phyloP scores from a whole-genome alignment of 441 rosid genomes.

The Pelargonium cotyledonis region DNA sequence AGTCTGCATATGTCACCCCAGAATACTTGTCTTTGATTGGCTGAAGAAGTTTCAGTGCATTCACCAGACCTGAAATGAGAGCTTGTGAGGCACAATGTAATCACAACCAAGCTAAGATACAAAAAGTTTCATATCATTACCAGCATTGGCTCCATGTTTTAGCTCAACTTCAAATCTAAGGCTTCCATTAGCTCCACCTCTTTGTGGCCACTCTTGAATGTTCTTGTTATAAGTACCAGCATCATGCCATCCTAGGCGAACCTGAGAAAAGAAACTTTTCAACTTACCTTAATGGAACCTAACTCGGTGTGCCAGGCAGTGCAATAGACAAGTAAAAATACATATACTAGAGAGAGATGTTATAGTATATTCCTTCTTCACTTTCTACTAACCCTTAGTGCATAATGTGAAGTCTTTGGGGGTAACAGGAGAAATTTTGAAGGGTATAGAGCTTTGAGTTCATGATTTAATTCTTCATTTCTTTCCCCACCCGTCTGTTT shows the following conservation, averaged over 20 bases:
- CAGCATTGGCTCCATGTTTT: slow-evolving; percentile 92
- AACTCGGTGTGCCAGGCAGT: background rate
- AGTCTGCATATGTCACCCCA: slow-evolving; percentile 72
- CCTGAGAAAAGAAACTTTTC: slow-evolving; percentile 30
- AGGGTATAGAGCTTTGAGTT: too few species aligned
- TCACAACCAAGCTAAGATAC: slow-evolving; percentile 14
- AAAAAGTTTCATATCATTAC: slow-evolving; percentile 26
- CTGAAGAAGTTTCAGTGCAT: slow-evolving; percentile 68
- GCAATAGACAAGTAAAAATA: background rate
- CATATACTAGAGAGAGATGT: background rate
- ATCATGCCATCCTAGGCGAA: slow-evolving; percentile 94
- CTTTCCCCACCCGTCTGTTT: background rate
- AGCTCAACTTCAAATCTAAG: slow-evolving; percentile 85
- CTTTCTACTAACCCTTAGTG: background rate
- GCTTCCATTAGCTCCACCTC: slow-evolving; percentile 95
- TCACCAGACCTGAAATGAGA: slow-evolving; percentile 56
- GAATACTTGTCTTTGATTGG: slow-evolving; percentile 79
- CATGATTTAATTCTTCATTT: too few species aligned
- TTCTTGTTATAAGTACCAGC: slow-evolving; percentile 90
- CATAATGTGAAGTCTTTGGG: background rate
- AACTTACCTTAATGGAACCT: background rate
- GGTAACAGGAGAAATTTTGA: too few species aligned
- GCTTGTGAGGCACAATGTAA: slow-evolving; percentile 17
- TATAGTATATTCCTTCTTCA: background rate
- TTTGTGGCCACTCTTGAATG: slow-evolving; percentile 81